Evolutionary conservation across 1,284 basidiomycete species (phyloP).

Genomic region (Athelia sp.): DNA sequence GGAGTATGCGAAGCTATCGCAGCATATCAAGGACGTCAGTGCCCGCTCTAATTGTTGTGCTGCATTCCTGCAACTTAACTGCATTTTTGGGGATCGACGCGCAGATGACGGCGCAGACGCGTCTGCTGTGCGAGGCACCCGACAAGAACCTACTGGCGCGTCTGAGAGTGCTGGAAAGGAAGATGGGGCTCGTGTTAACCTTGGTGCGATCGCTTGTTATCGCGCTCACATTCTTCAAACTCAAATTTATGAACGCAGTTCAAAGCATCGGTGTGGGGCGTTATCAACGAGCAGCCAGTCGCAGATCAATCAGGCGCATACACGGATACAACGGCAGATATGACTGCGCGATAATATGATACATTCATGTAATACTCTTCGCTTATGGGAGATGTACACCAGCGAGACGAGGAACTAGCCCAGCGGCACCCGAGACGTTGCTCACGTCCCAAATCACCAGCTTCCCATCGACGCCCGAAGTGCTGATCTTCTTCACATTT

Average conservation of each 20-base stretch:
- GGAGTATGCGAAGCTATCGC: slow-evolving; percentile 75
- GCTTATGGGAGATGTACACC: background rate
- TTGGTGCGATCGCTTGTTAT: slow-evolving; percentile 46
- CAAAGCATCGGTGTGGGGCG: slow-evolving; percentile 93
- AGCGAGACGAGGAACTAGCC: slow-evolving; percentile 17
- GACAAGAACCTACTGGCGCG: slow-evolving; percentile 76
- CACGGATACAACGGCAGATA: slow-evolving; percentile 28
- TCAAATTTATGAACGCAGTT: slow-evolving; percentile 46
- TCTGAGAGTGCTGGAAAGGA: slow-evolving; percentile 82
- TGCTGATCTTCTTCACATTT: slow-evolving; percentile 75
- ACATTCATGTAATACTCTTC: slow-evolving; percentile 3
- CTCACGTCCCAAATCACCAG: slow-evolving; percentile 88
- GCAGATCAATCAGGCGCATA: slow-evolving; percentile 33
- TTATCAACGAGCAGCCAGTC: slow-evolving; percentile 81
- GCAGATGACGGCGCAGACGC: slow-evolving; percentile 56
- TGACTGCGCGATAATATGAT: slow-evolving; percentile 17
- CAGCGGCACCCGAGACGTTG: slow-evolving; percentile 39
- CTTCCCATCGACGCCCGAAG: slow-evolving; percentile 93
- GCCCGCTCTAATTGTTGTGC: slow-evolving; percentile 17
- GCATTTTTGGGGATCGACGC: background rate
- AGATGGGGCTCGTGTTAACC: slow-evolving; percentile 92
- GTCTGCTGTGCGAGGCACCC: slow-evolving; percentile 58
- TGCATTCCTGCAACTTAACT: background rate
- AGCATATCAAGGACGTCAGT: slow-evolving; percentile 65
- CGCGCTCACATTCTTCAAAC: slow-evolving; percentile 1